Base-by-base conservation (phyloP, 768 basidiomycete species). In the Rhodotorula toruloides region DNA sequence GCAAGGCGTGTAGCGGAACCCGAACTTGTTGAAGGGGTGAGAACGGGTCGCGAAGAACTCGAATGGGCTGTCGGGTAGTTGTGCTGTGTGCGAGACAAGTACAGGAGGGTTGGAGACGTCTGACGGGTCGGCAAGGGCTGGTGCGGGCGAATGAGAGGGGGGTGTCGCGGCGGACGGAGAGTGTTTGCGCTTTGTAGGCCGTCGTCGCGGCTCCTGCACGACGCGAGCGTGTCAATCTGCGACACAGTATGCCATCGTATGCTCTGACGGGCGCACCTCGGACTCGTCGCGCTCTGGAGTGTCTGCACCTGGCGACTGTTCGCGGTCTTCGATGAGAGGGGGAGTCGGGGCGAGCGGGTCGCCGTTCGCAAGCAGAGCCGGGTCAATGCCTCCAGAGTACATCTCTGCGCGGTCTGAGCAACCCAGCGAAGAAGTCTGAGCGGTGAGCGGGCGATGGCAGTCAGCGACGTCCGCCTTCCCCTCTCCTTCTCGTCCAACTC, bases 1-100 rank as follows among this genome's bases (percentile, higher is more conserved):
- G 89, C 84, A 54, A 14, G 76, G 72, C 8, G 68, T 70, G 73
- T 78, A 78, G 37, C 77, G 76, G 59, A 68, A 78, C 37, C 62
- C 61, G 32, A 68, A 49, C 40, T 74, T 70, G 69, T 76, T 76
- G 63, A 67, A 69, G 19, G 77, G 77, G 46, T 75, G 72, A 36
- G 73, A 73, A 27, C 69, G 67, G 19, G 76, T 75, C 27, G 71
- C 58, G 65, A 46, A 75, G 73, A 76, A 77, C 29, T 70, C 56
- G 49, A 63, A 64, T 4, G 43, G 4, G 29, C 50, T 27, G 16
- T 53, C 53, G 36, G 53, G 61, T 36, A 54, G 53, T n/a, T 10
- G 14, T 16, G 48, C 55, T 31, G 48, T 44, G 50, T 53, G 60
- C n/a, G 36, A 46, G 34, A 52, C 50, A 39, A 46, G 56, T 49